phyloP scores from a whole-genome alignment of 1,139 yeast genomes.

The Zygosaccharomyces sapae region DNA sequence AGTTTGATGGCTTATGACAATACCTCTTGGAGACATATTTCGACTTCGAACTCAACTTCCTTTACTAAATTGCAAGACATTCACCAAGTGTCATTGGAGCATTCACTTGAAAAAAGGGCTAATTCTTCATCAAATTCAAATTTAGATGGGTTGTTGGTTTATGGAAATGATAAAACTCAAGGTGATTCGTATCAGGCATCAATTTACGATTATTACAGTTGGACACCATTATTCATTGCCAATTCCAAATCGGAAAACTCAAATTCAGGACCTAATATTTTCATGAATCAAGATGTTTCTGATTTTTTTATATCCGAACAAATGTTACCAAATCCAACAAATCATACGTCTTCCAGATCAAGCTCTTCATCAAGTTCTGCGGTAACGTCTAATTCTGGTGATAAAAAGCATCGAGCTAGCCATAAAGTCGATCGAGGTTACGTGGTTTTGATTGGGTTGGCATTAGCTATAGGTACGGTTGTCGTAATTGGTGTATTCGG shows the following conservation, averaged over 20 bases:
- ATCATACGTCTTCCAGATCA: slow-evolving; percentile 13
- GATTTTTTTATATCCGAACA: slow-evolving; percentile 32
- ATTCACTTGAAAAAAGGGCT: slow-evolving; percentile 12
- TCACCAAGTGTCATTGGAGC: slow-evolving; percentile 6
- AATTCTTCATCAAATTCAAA: slow-evolving; percentile 31
- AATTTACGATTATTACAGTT: slow-evolving; percentile 59
- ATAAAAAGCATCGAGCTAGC: slow-evolving; percentile 16
- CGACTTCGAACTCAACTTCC: slow-evolving; percentile 13
- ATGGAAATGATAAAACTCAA: slow-evolving; percentile 52
- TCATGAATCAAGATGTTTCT: slow-evolving; percentile 39
- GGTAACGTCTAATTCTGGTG: slow-evolving; percentile 24
- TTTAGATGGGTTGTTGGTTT: slow-evolving; percentile 45
- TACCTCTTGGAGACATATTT: slow-evolving; percentile 16
- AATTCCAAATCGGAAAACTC: slow-evolving; percentile 21
- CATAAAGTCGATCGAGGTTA: slow-evolving; percentile 53
- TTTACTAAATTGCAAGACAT: slow-evolving; percentile 12
- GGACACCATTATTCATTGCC: slow-evolving; percentile 65
- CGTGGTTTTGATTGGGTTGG: slow-evolving; percentile 82
- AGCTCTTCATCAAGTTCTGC: slow-evolving; percentile 11
- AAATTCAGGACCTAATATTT: slow-evolving; percentile 21
- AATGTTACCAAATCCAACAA: slow-evolving; percentile 19
- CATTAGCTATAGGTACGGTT: slow-evolving; percentile 81
- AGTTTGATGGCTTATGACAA: slow-evolving; percentile 13
- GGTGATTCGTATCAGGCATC: slow-evolving; percentile 68
- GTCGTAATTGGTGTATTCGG: slow-evolving; percentile 62